Evolutionary conservation across 1,284 basidiomycete genomes (phyloP).

Genomic region (Ganoderma resinaceum): DNA sequence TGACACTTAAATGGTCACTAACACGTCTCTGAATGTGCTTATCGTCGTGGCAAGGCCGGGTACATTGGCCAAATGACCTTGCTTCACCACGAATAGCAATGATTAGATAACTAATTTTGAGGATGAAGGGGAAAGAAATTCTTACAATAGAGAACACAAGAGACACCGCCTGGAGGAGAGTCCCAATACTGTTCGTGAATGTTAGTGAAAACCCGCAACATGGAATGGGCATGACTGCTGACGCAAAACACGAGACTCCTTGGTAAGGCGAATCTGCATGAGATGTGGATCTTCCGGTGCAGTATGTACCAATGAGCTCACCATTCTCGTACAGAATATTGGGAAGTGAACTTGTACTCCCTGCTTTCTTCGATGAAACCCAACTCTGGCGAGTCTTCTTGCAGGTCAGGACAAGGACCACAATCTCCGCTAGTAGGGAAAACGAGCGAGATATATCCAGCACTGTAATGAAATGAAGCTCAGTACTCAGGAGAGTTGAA

Average conservation of each 20-base stretch:
- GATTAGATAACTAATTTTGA: neutral
- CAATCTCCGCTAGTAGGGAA: neutral
- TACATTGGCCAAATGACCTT: too few species aligned
- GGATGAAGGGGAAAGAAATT: neutral
- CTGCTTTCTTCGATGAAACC: neutral
- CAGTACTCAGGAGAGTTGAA: accelerated
- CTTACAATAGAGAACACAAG: neutral
- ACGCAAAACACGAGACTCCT: neutral
- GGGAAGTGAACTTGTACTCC: neutral
- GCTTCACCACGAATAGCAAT: too few species aligned
- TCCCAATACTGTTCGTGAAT: neutral
- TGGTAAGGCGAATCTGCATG: neutral
- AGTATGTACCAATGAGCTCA: neutral
- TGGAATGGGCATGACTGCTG: neutral
- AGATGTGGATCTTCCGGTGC: neutral
- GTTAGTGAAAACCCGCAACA: neutral
- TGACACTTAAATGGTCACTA: neutral
- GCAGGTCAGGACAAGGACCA: neutral
- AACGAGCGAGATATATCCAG: neutral
- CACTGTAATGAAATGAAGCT: neutral
- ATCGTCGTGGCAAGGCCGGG: too few species aligned
- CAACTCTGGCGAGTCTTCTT: neutral
- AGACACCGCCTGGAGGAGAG: neutral
- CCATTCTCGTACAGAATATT: neutral
- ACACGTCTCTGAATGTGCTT: neutral